These are phyloP conservation scores for Botrytis fragariae DNA, from an alignment of 2,329 filamentous ascomycete genomes.

Conservation along the genomic window DNA sequence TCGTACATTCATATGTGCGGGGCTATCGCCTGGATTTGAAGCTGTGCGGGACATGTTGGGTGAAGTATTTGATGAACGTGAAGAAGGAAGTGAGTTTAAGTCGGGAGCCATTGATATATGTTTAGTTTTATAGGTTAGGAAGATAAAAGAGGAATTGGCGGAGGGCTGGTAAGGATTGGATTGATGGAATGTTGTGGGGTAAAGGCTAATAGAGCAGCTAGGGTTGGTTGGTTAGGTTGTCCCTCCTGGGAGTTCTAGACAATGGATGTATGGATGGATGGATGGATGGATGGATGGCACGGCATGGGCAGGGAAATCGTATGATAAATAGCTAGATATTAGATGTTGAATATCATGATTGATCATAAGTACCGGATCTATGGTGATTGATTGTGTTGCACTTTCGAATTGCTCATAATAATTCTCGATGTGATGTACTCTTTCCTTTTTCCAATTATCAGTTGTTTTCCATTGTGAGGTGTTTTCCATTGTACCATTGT, in stretches of 20 bases:
- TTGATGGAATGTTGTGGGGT: slow-evolving; percentile 7
- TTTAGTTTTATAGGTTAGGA: background rate
- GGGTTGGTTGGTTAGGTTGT: background rate
- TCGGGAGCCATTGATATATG: slow-evolving; percentile 45
- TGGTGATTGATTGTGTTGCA: background rate
- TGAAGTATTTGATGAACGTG: slow-evolving; percentile 40
- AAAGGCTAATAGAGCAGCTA: background rate
- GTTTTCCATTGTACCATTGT: too few relatives aligned
- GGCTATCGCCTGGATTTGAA: slow-evolving; percentile 37
- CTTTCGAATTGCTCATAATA: background rate
- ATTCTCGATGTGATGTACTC: background rate
- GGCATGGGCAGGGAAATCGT: background rate
- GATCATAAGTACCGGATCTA: too few relatives aligned
- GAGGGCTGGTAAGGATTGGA: background rate
- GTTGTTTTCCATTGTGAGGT: background rate
- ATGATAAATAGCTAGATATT: background rate
- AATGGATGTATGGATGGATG: background rate
- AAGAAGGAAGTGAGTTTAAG: slow-evolving; percentile 57
- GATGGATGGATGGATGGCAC: background rate
- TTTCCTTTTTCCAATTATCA: background rate
- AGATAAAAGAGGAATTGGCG: background rate
- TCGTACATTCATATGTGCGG: slow-evolving; percentile 32
- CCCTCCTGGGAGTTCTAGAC: background rate
- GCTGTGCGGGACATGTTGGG: slow-evolving; percentile 42
- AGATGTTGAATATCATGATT: background rate